Conservation (phyloP, 75 land plant genomes). For the Adiantum capillusveneris region DNA sequence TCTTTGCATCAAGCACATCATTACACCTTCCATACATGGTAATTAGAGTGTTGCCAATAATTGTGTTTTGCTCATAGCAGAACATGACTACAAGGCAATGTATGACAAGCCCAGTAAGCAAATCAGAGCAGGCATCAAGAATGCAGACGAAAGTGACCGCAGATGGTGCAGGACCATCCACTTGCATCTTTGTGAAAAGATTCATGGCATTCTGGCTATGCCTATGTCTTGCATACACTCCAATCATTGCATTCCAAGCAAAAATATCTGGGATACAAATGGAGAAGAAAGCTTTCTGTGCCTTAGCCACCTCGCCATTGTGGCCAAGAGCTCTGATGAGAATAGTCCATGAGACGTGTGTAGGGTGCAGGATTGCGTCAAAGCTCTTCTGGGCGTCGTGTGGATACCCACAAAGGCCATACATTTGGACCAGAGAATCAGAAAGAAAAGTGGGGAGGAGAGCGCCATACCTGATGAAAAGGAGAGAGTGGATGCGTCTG, state of each 20-base stretch:
- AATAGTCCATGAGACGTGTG: background rate
- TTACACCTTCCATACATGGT: slow-evolving; percentile 24
- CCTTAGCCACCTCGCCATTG: background rate
- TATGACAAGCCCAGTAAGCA: background rate
- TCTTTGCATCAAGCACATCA: slow-evolving; percentile 13
- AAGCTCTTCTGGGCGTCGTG: background rate
- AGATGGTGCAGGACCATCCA: background rate
- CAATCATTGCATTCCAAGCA: slow-evolving; percentile 12
- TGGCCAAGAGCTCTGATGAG: slow-evolving; percentile 3
- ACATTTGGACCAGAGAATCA: background rate
- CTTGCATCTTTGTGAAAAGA: slow-evolving; percentile 4
- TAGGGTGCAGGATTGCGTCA: background rate
- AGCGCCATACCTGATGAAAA: background rate
- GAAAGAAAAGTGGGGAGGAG: background rate
- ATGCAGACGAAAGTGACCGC: slow-evolving; percentile 5
- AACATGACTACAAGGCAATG: background rate
- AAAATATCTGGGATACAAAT: background rate
- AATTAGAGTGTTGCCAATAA: slow-evolving; percentile 30
- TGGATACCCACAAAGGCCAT: background rate
- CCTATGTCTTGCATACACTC: slow-evolving; percentile 1
- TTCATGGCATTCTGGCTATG: background rate
- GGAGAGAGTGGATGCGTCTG: background rate
- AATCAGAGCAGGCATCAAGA: slow-evolving; percentile 2
- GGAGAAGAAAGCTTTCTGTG: background rate
- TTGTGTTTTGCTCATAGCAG: slow-evolving; percentile 5